Evolutionary conservation across 2,329 filamentous ascomycete genomes (phyloP).

Genomic region (Colletotrichum magnum): DNA sequence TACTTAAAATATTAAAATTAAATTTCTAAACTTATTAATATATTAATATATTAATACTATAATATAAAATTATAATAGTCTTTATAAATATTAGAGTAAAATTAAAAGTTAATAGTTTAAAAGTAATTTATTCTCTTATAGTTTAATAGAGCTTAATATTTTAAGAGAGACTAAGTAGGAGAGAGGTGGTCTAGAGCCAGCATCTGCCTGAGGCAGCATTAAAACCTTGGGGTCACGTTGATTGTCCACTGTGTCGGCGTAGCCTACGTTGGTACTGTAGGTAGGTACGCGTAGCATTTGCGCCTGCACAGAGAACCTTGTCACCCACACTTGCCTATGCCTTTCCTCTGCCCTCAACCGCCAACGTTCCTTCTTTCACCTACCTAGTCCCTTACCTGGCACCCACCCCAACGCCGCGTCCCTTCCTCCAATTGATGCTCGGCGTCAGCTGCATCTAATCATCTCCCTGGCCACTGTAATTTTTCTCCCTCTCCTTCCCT

Average conservation of each 20-base stretch:
- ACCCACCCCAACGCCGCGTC: conserved; percentile 28
- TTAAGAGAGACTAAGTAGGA: too few relatives aligned
- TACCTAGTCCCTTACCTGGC: conserved; percentile 10
- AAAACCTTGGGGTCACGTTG: too few relatives aligned
- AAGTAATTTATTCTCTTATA: neutral
- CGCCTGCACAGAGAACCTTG: too few relatives aligned
- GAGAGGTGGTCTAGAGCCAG: too few relatives aligned
- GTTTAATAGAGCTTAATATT: neutral
- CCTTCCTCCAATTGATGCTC: conserved; percentile 22
- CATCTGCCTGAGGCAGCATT: neutral
- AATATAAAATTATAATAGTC: neutral
- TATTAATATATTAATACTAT: neutral
- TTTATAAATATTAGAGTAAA: neutral
- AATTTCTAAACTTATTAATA: neutral
- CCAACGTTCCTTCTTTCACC: conserved; percentile 31
- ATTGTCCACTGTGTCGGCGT: too few relatives aligned
- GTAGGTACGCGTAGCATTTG: too few relatives aligned
- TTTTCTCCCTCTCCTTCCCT: conserved; percentile 43
- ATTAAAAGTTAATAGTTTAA: neutral
- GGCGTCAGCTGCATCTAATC: conserved; percentile 22
- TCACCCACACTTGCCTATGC: neutral
- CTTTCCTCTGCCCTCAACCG: conserved; percentile 24
- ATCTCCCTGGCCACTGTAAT: conserved; percentile 27
- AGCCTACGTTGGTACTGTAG: neutral
- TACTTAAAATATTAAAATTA: neutral